Percentiles rank a stretch among this genome's conserved stretches.
These are phyloP conservation scores for Saccharomycopsis olivae DNA, from an alignment of 805 yeast species.

Conservation along the genomic window DNA sequence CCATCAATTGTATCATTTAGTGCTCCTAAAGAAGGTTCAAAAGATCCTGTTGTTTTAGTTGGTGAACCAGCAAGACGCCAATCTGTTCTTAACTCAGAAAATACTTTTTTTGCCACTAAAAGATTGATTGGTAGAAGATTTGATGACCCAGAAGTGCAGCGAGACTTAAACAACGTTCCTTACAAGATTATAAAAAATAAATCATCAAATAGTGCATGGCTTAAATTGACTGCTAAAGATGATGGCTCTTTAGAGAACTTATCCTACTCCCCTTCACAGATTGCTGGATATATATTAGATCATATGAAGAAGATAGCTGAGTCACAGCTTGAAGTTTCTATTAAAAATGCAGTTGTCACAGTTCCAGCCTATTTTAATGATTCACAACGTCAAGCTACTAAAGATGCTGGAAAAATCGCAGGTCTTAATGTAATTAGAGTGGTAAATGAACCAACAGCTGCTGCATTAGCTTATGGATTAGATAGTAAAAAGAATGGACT, in stretches of 20 bases:
- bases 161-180: slow-evolving; percentile 53
- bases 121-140: slow-evolving; percentile 68
- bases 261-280: slow-evolving; percentile 55
- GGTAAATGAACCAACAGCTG: slow-evolving; percentile 79
- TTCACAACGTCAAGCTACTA: slow-evolving; percentile 76
- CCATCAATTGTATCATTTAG: slow-evolving; percentile 72
- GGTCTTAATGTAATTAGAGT: slow-evolving; percentile 69
- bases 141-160: slow-evolving; percentile 58
- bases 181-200: slow-evolving; percentile 46
- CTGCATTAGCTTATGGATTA: slow-evolving; percentile 73
- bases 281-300: slow-evolving; percentile 52
- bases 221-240: slow-evolving; percentile 24
- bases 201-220: slow-evolving; percentile 61
- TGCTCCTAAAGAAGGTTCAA: slow-evolving; percentile 27
- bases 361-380: slow-evolving; percentile 83
- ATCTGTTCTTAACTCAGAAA: slow-evolving; percentile 61
- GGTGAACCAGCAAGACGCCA: slow-evolving; percentile 74
- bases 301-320: slow-evolving; percentile 63
- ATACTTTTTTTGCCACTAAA: slow-evolving; percentile 76
- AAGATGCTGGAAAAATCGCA: slow-evolving; percentile 64
- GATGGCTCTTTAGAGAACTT: slow-evolving; percentile 25
- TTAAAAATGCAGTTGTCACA: slow-evolving; percentile 69
- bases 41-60: slow-evolving; percentile 30
- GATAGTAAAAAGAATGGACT: slow-evolving; percentile 35
- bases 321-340: slow-evolving; percentile 38